Evolutionary conservation across 75 land plant species (phyloP).

Genomic region (Sequoia sempervirens): DNA sequence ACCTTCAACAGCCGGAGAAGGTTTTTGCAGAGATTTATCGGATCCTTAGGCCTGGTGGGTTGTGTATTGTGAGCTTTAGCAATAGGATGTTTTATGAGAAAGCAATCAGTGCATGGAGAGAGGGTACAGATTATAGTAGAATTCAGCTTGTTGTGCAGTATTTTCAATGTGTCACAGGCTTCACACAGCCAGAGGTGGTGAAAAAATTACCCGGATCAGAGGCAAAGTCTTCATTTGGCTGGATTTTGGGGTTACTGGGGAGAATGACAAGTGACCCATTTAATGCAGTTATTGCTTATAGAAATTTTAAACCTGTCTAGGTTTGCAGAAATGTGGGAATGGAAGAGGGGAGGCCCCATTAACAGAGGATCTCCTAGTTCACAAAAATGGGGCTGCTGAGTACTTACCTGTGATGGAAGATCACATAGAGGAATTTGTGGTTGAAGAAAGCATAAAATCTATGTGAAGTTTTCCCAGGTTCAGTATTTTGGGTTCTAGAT

Average conservation of each 20-base stretch:
- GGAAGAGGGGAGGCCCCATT: background rate
- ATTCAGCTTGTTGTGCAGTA: slow-evolving; percentile 78
- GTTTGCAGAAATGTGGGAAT: slow-evolving; percentile 1
- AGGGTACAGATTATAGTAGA: slow-evolving; percentile 64
- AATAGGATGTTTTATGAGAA: slow-evolving; percentile 86
- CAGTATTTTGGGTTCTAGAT: background rate
- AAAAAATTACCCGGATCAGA: slow-evolving; percentile 3
- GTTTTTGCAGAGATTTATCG: slow-evolving; percentile 81
- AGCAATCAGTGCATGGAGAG: slow-evolving; percentile 80
- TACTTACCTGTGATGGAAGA: too few relatives aligned
- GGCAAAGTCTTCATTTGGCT: slow-evolving; percentile 16
- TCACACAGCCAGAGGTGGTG: slow-evolving; percentile 61
- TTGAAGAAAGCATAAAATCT: background rate
- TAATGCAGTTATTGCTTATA: slow-evolving; percentile 69
- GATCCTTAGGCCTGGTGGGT: slow-evolving; percentile 72
- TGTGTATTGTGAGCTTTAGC: slow-evolving; percentile 93
- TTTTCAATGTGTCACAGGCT: slow-evolving; percentile 69
- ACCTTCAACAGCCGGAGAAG: slow-evolving; percentile 80
- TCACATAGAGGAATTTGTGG: background rate
- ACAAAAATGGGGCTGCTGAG: slow-evolving; percentile 3
- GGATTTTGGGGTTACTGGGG: slow-evolving; percentile 39
- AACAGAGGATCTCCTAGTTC: background rate
- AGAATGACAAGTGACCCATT: slow-evolving; percentile 56
- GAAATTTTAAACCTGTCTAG: slow-evolving; percentile 53
- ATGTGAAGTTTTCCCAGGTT: background rate